Conservation (phyloP, 495 filamentous ascomycete genomes). For the Daldinia decipiens region DNA sequence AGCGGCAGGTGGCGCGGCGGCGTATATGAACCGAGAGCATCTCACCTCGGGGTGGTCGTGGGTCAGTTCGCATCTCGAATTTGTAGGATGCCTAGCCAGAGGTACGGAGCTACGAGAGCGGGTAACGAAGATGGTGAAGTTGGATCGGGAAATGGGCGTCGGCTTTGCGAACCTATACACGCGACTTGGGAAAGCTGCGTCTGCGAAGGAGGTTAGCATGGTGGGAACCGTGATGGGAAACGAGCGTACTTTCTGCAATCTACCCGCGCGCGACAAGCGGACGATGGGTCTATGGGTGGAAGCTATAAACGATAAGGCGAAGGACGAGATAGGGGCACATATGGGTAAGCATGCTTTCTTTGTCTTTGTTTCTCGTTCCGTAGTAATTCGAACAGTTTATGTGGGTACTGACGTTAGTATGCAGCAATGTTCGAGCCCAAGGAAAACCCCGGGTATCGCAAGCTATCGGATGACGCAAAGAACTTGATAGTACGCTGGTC, state of each 20-base stretch:
- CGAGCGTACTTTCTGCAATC: slow-evolving; percentile 82
- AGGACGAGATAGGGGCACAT: slow-evolving; percentile 84
- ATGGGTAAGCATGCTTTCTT: slow-evolving; percentile 61
- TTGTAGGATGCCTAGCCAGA: slow-evolving; percentile 86
- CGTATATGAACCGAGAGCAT: slow-evolving; percentile 84
- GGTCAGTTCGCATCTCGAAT: slow-evolving; percentile 93
- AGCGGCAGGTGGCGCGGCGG: slow-evolving; percentile 86
- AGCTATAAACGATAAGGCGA: slow-evolving; percentile 78
- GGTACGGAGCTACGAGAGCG: slow-evolving; percentile 78
- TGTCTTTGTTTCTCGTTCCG: background rate
- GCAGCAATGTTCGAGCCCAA: slow-evolving; percentile 81
- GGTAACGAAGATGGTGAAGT: slow-evolving; percentile 64
- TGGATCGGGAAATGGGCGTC: slow-evolving; percentile 66
- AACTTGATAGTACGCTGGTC: slow-evolving; percentile 68
- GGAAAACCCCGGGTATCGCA: slow-evolving; percentile 81
- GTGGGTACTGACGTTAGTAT: slow-evolving; percentile 22
- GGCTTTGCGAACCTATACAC: slow-evolving; percentile 87
- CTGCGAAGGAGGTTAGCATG: slow-evolving; percentile 54
- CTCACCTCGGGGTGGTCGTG: slow-evolving; percentile 77
- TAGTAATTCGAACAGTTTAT: background rate
- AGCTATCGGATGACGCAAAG: slow-evolving; percentile 72
- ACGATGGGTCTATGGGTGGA: slow-evolving; percentile 66
- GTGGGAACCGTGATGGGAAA: slow-evolving; percentile 63
- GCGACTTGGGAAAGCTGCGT: slow-evolving; percentile 73
- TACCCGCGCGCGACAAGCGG: slow-evolving; percentile 68